Evolutionary conservation across 441 rosid genomes (phyloP).

Genomic region (Flueggea neowawraea): DNA sequence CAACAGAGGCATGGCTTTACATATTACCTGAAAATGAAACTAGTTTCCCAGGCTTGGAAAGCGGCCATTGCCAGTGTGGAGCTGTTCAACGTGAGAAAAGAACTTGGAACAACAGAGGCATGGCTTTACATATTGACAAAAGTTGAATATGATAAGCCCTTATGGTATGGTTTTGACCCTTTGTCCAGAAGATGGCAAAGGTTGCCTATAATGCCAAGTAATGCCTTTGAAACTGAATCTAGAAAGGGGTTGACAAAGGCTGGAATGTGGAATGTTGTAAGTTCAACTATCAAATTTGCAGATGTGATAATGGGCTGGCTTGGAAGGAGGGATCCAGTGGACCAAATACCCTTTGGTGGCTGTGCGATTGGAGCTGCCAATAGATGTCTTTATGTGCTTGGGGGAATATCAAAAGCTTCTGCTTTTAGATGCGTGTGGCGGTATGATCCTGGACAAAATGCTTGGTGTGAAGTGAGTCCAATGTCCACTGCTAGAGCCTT

Average conservation of each 20-base stretch:
- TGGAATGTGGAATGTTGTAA: conserved; percentile 43
- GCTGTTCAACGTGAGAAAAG: conserved; percentile 60
- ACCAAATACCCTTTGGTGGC: conserved; percentile 66
- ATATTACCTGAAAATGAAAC: conserved; percentile 45
- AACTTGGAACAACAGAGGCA: conserved; percentile 70
- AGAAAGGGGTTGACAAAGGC: conserved; percentile 42
- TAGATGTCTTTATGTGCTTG: conserved; percentile 80
- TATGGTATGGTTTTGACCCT: conserved; percentile 89
- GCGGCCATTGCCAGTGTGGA: conserved; percentile 51
- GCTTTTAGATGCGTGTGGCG: conserved; percentile 69
- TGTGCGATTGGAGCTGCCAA: conserved; percentile 73
- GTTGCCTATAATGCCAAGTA: conserved; percentile 68
- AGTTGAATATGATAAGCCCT: conserved; percentile 55
- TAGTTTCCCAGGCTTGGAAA: conserved; percentile 73
- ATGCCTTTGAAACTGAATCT: conserved; percentile 44
- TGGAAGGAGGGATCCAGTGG: conserved; percentile 45
- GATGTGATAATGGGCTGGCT: conserved; percentile 70
- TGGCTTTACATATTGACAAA: conserved; percentile 86
- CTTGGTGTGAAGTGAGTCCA: conserved; percentile 69
- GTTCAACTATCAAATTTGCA: conserved; percentile 49
- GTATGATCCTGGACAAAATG: conserved; percentile 60
- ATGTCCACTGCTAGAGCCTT: conserved; percentile 78
- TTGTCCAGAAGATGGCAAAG: conserved; percentile 72
- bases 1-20: conserved; percentile 89
- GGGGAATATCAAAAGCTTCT: conserved; percentile 66